Percentiles rank a stretch among this genome's conserved stretches.
Conservation (phyloP, 1,284 basidiomycete species). For the Fomitopsis palustris region DNA sequence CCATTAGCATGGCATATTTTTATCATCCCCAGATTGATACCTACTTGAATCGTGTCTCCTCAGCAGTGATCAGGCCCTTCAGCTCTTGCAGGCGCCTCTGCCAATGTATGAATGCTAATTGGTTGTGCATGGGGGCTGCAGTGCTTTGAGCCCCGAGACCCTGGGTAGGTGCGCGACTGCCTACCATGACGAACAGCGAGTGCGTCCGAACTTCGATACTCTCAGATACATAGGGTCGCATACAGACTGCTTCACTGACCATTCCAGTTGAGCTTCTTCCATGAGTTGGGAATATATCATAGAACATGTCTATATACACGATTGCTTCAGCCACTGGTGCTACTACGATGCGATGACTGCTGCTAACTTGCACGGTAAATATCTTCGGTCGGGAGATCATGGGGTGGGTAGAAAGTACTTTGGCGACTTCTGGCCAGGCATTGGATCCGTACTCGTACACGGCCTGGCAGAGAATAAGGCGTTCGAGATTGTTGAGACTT, state of each 20-base stretch:
- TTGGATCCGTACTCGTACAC: slow-evolving; percentile 80
- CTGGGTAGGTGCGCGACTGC: slow-evolving; percentile 2
- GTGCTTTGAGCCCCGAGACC: neutral
- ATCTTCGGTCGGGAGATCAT: slow-evolving; percentile 58
- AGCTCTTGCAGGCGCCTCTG: slow-evolving; percentile 67
- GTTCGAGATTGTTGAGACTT: slow-evolving; percentile 50
- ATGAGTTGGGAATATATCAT: slow-evolving; percentile 65
- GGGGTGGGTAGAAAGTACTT: slow-evolving; percentile 64
- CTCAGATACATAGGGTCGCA: neutral
- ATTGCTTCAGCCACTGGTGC: slow-evolving; percentile 12
- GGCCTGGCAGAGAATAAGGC: slow-evolving; percentile 79
- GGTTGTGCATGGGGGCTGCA: slow-evolving; percentile 28
- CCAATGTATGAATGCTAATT: slow-evolving; percentile 74
- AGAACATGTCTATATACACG: slow-evolving; percentile 54
- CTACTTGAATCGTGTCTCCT: slow-evolving; percentile 79
- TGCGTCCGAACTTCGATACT: slow-evolving; percentile 17
- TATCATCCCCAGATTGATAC: slow-evolving; percentile 15
- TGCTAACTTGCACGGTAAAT: slow-evolving; percentile 63
- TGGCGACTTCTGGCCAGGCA: slow-evolving; percentile 70
- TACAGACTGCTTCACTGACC: slow-evolving; percentile 41
- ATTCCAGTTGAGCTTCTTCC: slow-evolving; percentile 61
- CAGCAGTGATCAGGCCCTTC: slow-evolving; percentile 59
- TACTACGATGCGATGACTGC: slow-evolving; percentile 5
- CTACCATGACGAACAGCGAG: slow-evolving; percentile 18
- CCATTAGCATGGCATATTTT: neutral